Evolutionary conservation across 1,139 yeast genomes (phyloP).

Genomic region (Debaryomyces singareniensis): DNA sequence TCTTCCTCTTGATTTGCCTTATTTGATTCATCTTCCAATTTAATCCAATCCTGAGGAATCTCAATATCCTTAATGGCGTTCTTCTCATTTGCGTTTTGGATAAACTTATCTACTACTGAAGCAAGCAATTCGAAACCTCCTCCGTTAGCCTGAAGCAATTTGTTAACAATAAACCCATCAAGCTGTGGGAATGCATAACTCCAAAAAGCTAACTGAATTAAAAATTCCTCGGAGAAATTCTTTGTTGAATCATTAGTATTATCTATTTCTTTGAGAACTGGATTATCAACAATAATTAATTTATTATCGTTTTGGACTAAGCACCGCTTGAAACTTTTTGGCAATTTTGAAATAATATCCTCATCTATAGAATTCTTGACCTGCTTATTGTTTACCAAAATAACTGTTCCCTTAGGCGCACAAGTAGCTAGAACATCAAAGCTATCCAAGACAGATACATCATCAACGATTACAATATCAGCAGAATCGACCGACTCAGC

Average conservation of each 20-base stretch:
- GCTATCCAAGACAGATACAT: conserved; percentile 42
- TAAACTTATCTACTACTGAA: conserved; percentile 69
- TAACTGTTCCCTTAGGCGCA: conserved; percentile 49
- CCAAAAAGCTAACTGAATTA: conserved; percentile 81
- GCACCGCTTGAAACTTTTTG: conserved; percentile 47
- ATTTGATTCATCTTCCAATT: conserved; percentile 17
- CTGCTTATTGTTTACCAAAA: conserved; percentile 39
- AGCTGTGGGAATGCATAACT: conserved; percentile 57
- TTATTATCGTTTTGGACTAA: conserved; percentile 49
- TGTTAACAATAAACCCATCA: conserved; percentile 65
- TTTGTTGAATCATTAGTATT: conserved; percentile 52
- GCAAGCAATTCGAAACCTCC: conserved; percentile 79
- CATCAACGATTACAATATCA: conserved; percentile 60
- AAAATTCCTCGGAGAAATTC: conserved; percentile 72
- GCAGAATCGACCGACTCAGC: conserved; percentile 43
- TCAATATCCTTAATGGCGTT: conserved; percentile 40
- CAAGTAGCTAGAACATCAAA: conserved; percentile 61
- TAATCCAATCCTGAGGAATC: conserved; percentile 41
- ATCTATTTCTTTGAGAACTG: conserved; percentile 49
- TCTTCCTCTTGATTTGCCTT: conserved; percentile 8
- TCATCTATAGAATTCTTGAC: conserved; percentile 36
- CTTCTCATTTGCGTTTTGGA: conserved; percentile 44
- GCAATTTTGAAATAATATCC: conserved; percentile 46
- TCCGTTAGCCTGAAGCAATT: conserved; percentile 76
- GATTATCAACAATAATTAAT: conserved; percentile 51